A percentile compares a stretch with the other conserved stretches of the same genome.
Evolutionary conservation across 2,329 filamentous ascomycete species (phyloP).

Genomic region (Nigrospora osmanthi): DNA sequence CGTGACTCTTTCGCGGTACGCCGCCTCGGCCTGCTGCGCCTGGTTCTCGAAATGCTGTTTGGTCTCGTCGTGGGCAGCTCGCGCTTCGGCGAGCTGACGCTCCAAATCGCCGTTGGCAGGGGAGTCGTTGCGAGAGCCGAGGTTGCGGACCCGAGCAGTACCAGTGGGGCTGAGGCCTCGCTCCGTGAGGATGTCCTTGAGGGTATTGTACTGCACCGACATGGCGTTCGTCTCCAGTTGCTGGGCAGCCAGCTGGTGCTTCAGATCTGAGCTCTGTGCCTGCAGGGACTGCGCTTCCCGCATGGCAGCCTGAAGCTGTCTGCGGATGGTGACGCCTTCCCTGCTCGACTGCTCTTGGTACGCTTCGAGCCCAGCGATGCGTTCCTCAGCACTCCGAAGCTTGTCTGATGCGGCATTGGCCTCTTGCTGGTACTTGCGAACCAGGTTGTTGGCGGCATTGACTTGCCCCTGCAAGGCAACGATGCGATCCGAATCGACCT

Average conservation of each 20-base stretch:
- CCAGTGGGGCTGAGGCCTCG: conserved; percentile 76
- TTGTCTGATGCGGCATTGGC: conserved; percentile 83
- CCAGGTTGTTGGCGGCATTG: conserved; percentile 67
- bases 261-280: conserved; percentile 72
- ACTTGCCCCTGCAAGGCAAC: conserved; percentile 72
- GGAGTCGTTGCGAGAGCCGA: conserved; percentile 68
- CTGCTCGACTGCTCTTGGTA: conserved; percentile 97
- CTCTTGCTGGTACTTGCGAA: conserved; percentile 82
- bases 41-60: conserved; percentile 70
- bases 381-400: conserved; percentile 85
- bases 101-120: conserved; percentile 86
- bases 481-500: conserved; percentile 57
- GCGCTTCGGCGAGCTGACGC: conserved; percentile 70
- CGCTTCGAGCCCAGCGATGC: conserved; percentile 90
- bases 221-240: conserved; percentile 93
- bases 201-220: conserved; percentile 81
- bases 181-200: conserved; percentile 88
- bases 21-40: conserved; percentile 77
- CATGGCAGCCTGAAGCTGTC: conserved; percentile 79
- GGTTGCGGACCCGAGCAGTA: conserved; percentile 56
- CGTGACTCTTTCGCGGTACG: conserved; percentile 86
- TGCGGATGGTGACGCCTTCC: conserved; percentile 81
- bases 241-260: conserved; percentile 74
- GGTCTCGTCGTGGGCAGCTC: conserved; percentile 78
- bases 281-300: conserved; percentile 79